Base-by-base conservation (phyloP, 306 rosid genomes). In the Acmispon strigosus region DNA sequence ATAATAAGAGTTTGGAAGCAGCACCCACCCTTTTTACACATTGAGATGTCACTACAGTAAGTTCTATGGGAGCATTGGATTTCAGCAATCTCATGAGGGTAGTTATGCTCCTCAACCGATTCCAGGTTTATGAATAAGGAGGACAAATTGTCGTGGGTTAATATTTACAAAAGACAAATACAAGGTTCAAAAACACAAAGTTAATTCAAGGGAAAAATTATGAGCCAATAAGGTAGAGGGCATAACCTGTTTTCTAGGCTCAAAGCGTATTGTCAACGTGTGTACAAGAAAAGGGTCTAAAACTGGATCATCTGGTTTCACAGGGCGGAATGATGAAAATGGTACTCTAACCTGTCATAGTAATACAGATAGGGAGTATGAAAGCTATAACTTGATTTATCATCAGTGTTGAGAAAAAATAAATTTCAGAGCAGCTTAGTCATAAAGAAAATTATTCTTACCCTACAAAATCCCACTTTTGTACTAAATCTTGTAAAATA, bases 381-480 rank as follows among this genome's bases (percentile, higher is more conserved):
- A 72, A 81, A 66, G 73, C 51, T 22, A 45, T 20, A 12, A 47
- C 57, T 51, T 10, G 27, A 68, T 60, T 52, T 52, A 15, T 72
- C 45, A 58, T 70, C 48, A 37, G 36, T 20, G 52, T 72, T 37
- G 45, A 76, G 22, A 64, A 19, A 22, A 42, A 59, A 17, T 18
- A 65, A 45, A 57, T 32, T 13, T 50, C 5, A 49, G 65, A 51
- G 75, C 16, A 69, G 66, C 39, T 16, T 41, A 44, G 62, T 65
- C 2, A 19, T 49, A 64, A 51, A 66, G 36, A 60, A 53, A 72
- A 75, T 13, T 15, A 48, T 55, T 69, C 76, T 81, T 84, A 94
- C 97, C 95, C 97, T 78, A 79, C 96, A 90, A 82, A 90, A 94
- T 86, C 98, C 98, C 34, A 82, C 95, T 89, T 94, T 94, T 41